These are phyloP conservation scores for Arabidopsis lyrata DNA, from an alignment of 441 rosid species.

Conservation along the genomic window DNA sequence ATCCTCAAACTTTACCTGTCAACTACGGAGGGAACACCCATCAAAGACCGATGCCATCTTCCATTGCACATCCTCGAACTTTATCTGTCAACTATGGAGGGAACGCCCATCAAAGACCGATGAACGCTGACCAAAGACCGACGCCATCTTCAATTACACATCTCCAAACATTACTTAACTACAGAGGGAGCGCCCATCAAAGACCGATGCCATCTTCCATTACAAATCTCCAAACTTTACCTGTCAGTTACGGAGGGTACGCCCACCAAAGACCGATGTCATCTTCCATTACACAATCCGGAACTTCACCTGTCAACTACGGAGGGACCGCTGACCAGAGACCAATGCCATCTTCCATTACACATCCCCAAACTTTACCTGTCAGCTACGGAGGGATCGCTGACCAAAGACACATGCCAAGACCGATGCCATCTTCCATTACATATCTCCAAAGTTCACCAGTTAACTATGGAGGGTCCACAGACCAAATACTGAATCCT, in stretches of 20 bases:
- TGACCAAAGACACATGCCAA: constrained; percentile 42
- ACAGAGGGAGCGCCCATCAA: constrained; percentile 32
- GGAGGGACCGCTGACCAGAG: constrained; percentile 41
- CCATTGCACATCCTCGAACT: constrained; percentile 45
- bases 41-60: constrained; percentile 45
- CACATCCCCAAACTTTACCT: neutral
- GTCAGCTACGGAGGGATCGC: constrained; percentile 2
- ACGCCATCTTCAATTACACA: constrained; percentile 35
- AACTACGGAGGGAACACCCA: constrained; percentile 36
- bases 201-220: neutral
- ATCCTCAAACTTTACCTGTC: constrained; percentile 41
- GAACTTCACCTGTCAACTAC: constrained; percentile 37
- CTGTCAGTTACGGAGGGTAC: constrained; percentile 18
- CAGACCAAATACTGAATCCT: constrained; percentile 43
- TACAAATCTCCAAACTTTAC: neutral
- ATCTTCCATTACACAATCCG: constrained; percentile 45
- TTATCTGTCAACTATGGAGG: constrained; percentile 37
- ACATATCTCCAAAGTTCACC: neutral
- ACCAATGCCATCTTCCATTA: constrained; percentile 36
- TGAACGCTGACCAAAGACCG: constrained; percentile 42
- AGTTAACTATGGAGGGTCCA: constrained; percentile 24
- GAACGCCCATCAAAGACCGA: too few relatives aligned
- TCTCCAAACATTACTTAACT: neutral
- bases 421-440: constrained; percentile 42
- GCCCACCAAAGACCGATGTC: constrained; percentile 37